Evolutionary conservation across 805 yeast species (phyloP).

Genomic region (Schwanniomyces vanrijiae): DNA sequence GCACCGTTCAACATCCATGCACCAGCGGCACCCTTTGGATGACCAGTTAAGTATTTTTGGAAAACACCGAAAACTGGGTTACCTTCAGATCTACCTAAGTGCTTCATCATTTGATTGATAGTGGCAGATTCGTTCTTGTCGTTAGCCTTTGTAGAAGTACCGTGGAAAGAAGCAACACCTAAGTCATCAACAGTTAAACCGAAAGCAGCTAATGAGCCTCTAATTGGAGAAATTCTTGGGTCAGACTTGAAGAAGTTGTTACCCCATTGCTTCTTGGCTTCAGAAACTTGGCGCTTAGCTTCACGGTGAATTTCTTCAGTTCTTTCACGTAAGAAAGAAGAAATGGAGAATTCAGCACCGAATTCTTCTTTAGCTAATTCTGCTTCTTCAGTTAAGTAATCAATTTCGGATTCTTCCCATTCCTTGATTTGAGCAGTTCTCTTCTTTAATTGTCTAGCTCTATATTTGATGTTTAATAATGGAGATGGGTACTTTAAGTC

Average conservation of each 20-base stretch:
- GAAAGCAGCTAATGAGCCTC: constrained; percentile 95
- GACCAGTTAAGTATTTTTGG: constrained; percentile 99
- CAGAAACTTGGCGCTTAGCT: constrained; percentile 78
- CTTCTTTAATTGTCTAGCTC: constrained; percentile 83
- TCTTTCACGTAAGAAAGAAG: constrained; percentile 71
- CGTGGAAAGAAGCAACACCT: constrained; percentile 98
- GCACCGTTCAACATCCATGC: constrained; percentile 99
- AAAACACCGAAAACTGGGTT: constrained; percentile 97
- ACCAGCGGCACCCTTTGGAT: constrained; percentile 99
- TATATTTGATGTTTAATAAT: constrained; percentile 85
- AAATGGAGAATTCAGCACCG: constrained; percentile 45
- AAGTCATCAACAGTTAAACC: constrained; percentile 92
- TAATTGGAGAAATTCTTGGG: constrained; percentile 92
- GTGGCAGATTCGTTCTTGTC: constrained; percentile 97
- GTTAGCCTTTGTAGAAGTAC: constrained; percentile 97
- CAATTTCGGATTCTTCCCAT: constrained; percentile 85
- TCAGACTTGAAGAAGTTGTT: constrained; percentile 89
- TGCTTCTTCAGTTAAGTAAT: constrained; percentile 69
- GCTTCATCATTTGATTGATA: constrained; percentile 87
- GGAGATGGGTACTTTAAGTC: constrained; percentile 76
- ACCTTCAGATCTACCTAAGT: constrained; percentile 95
- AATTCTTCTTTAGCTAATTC: constrained; percentile 52
- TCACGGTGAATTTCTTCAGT: constrained; percentile 84
- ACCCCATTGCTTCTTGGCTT: constrained; percentile 93
- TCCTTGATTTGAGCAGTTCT: constrained; percentile 74